Evolutionary conservation across 2,329 filamentous ascomycete species (phyloP).

Genomic region (Hymenoscyphus occultus): DNA sequence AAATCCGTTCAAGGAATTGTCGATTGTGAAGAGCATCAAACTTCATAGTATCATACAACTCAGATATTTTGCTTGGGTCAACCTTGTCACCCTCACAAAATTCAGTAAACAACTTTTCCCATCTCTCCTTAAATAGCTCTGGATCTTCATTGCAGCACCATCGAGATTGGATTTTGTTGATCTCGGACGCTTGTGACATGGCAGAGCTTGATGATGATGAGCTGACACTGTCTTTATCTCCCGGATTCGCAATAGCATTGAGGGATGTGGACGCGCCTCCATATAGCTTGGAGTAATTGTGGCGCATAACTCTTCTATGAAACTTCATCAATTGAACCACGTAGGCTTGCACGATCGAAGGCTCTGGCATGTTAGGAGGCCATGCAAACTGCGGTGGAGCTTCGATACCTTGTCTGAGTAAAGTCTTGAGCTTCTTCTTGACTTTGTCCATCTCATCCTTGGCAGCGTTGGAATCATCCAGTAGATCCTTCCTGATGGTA

Average conservation of each 20-base stretch:
- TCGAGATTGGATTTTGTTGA: constrained; percentile 75
- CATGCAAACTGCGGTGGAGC: constrained; percentile 96
- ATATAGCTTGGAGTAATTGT: constrained; percentile 83
- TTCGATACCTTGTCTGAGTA: constrained; percentile 87
- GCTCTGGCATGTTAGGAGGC: constrained; percentile 92
- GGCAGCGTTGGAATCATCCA: constrained; percentile 96
- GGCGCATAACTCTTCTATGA: constrained; percentile 88
- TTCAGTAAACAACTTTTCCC: constrained; percentile 97
- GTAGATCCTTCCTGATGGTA: constrained; percentile 84
- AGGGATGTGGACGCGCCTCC: constrained; percentile 63
- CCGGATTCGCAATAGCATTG: constrained; percentile 52
- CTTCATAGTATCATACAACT: constrained; percentile 99
- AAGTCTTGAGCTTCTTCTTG: constrained; percentile 96
- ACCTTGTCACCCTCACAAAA: constrained; percentile 98
- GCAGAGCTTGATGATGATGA: constrained; percentile 43
- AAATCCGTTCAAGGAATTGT: constrained; percentile 95
- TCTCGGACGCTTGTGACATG: constrained; percentile 58
- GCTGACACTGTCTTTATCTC: constrained; percentile 37
- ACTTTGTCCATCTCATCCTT: constrained; percentile 99
- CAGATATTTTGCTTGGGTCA: constrained; percentile 96
- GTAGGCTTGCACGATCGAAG: constrained; percentile 84
- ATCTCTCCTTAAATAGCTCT: constrained; percentile 90
- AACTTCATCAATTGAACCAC: constrained; percentile 98
- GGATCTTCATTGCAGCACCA: constrained; percentile 98
- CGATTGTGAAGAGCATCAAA: constrained; percentile 97